Conservation (phyloP, 2,329 filamentous ascomycete genomes). For the Ophiostoma piceae region DNA sequence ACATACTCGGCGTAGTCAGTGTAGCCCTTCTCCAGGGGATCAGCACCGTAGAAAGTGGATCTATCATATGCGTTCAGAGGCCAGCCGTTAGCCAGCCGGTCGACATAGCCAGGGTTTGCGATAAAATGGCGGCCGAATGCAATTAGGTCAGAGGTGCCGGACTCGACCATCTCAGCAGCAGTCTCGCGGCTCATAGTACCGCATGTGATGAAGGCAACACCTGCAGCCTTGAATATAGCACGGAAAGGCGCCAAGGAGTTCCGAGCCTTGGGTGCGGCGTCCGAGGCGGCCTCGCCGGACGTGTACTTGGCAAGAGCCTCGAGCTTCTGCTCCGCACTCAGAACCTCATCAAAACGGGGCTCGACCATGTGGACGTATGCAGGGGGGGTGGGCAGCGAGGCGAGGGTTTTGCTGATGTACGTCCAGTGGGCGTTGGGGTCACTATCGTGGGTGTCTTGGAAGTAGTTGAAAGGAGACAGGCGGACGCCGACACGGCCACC, state of each 20-base stretch:
- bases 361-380: conserved; percentile 52
- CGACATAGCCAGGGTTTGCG: conserved; percentile 43
- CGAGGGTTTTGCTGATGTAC: conserved; percentile 48
- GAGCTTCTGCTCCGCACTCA: conserved; percentile 38
- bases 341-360: conserved; percentile 26
- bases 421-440: conserved; percentile 55
- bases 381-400: conserved; percentile 35
- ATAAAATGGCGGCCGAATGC: conserved; percentile 42
- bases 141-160: conserved; percentile 31
- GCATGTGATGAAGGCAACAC: conserved; percentile 35
- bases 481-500: conserved; percentile 48
- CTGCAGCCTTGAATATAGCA: conserved; percentile 45
- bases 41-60: conserved; percentile 37
- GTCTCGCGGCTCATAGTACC: conserved; percentile 30
- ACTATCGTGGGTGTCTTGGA: conserved; percentile 54
- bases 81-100: conserved; percentile 37
- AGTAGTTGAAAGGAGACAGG: conserved; percentile 50
- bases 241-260: conserved; percentile 26
- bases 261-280: conserved; percentile 4
- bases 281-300: not conserved
- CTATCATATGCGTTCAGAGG: conserved; percentile 37
- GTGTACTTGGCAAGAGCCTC: conserved; percentile 47
- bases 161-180: conserved; percentile 30
- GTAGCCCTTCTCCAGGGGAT: conserved; percentile 38
- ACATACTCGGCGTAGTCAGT: conserved; percentile 35